Evolutionary conservation across 768 basidiomycete genomes (phyloP), one percentile per base, ranked within the genome.

Genomic region (Russula emetica): DNA sequence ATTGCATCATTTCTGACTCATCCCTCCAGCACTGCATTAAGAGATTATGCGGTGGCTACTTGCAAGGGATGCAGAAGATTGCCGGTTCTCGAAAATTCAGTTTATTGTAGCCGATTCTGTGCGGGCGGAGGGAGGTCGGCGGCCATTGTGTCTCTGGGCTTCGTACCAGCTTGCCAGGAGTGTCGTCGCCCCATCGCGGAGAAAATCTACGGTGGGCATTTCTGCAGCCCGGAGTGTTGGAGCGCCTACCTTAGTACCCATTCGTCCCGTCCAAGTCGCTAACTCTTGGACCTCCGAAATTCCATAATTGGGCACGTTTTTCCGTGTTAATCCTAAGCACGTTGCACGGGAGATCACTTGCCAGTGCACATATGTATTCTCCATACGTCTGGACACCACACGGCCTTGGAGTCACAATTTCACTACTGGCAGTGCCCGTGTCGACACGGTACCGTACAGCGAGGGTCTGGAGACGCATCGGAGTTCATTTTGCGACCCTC

Each of bases 161-260:
- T 49, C 47, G 24, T 24, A 14, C 22, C 22, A 11, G 14, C 47
- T 3, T 49, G 47, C 24, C 47, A 49, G 24, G 47, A 49, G 22
- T 63, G 62, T 30, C 62, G 62, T 32, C 44, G 57, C 26, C 22
- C 45, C 10, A 59, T 59, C 42, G n/a, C 42, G 32, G 32, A 18
- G 14, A 44, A n/a, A 20, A 44, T 44, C 42, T 18, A 44, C 14
- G 30, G 28, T n/a, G 28, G 18, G 20, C 44, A 7, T 47, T 63
- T 54, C 52, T 63, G 62, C 28, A 40, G 62, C 50, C 4, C 6
- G 32, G 20, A 18, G 11, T 63, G 62, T 28, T 44, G 58, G 50
- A 26, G 18, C 9, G 62, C 50, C 8, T 36, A 16, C 13, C 26
- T 38, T 10, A n/a, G n/a, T 9, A 2, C 26, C 24, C 40, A 36